These are phyloP conservation scores for Adansonia digitata DNA, from an alignment of 345 rosid species.

Conservation along the genomic window DNA sequence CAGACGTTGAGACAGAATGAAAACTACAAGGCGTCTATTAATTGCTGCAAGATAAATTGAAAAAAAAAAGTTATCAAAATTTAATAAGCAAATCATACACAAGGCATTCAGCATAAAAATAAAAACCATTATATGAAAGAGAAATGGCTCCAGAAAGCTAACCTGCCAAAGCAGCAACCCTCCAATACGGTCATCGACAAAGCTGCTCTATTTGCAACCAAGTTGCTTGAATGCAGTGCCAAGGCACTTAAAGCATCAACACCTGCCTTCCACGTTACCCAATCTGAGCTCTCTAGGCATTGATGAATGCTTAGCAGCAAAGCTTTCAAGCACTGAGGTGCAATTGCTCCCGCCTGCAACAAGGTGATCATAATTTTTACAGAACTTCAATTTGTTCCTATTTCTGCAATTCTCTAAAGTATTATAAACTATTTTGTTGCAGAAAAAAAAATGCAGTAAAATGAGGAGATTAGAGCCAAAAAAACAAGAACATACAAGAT, in stretches of 20 bases:
- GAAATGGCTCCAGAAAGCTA: conserved; percentile 24
- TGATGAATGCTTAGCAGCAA: conserved; percentile 81
- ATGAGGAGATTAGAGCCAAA: too few relatives aligned
- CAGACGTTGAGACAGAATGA: too few relatives aligned
- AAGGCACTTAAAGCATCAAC: conserved; percentile 74
- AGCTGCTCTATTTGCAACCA: conserved; percentile 55
- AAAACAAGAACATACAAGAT: too few relatives aligned
- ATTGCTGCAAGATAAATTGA: too few relatives aligned
- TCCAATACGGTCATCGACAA: conserved; percentile 69
- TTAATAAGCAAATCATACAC: background rate
- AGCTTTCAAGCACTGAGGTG: conserved; percentile 76
- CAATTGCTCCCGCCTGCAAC: conserved; percentile 87
- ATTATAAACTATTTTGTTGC: too few relatives aligned
- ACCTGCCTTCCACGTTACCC: conserved; percentile 96
- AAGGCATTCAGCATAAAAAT: background rate
- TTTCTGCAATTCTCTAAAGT: background rate
- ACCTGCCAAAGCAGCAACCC: conserved; percentile 95
- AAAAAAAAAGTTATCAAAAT: background rate
- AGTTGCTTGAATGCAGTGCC: conserved; percentile 71
- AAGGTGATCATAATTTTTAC: conserved; percentile 11
- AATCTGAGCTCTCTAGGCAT: conserved; percentile 89
- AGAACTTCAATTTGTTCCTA: conserved; percentile 1
- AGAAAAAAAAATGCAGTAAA: too few relatives aligned
- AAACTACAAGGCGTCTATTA: too few relatives aligned
- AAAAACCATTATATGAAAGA: background rate